Base-by-base conservation (phyloP, 1,284 basidiomycete species). In the Dichomitus squalens region DNA sequence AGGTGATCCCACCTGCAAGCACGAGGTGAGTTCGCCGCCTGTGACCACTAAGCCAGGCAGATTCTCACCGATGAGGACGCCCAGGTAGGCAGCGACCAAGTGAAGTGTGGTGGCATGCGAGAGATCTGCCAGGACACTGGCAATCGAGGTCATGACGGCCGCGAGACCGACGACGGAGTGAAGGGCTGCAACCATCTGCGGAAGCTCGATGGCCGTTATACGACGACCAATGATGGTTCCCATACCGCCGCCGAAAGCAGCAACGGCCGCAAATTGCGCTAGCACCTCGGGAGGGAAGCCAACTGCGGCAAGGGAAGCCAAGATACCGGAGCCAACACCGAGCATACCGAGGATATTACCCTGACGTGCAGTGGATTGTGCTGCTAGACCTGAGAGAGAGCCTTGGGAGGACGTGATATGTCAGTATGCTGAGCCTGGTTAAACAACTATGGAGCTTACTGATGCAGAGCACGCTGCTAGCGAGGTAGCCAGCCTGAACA, bases 121-220 rank as follows among this genome's bases (percentile, higher is more conserved):
- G 25, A 82, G 75, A 60, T 90, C 85, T 11, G 83, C 81, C 21
- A 94, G 74, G 7, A 94, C 91, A 66, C 88, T 91, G 7, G 77
- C 92, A 31, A 93, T 87, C 51, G 87, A 90, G 12, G 92, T 94
- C 67, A 94, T 76, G 29, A 94, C 91, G 1, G 92, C 92, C 1
- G 92, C 92, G 20, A 94, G 80, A 72, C 92, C 92, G 47, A 94
- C 92, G 18, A 93, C 92, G 33, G 88, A 90, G 69, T 93, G 91
- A 59, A 86, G 66, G 11, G 85, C 85, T 21, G 84, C 85, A 12
- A 88, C 87, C 76, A 86, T 91, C 71, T 94, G 92, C 4, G 92
- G 92, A 18, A 94, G 79, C 67, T 94, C 92, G 35, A 92, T 93
- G 8, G 90, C 87, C 12, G 90, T 92, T 46, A 93, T 90, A 31